Base-by-base conservation (phyloP, 2,329 filamentous ascomycete species). In the Diaporthe capsici region DNA sequence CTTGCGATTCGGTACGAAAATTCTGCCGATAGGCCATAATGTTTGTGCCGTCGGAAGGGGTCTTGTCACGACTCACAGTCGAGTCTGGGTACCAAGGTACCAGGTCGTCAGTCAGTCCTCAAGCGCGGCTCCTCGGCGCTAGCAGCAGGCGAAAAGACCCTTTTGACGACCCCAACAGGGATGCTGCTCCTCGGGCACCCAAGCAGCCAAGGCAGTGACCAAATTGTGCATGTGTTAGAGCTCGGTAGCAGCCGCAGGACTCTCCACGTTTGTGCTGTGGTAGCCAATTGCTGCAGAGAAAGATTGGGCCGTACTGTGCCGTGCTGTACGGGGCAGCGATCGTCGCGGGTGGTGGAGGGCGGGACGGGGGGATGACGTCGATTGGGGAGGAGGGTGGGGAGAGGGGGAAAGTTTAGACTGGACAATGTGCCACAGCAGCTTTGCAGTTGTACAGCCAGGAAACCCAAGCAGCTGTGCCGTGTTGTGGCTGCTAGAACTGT, bases 201-300 rank as follows among this genome's bases (percentile, higher is more conserved):
- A 39, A 65, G 55, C 47, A 44, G 25, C 58, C 58, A 65, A 53
- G 71, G 47, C 37, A 55, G 58, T 65, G 58, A 65, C 34, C 58
- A 65, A 65, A 65, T 73, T 28, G 47, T 65, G 71, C 71, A 73
- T 61, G 15, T 37, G 71, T 49, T 73, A 49, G 55, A 73, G 71
- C 71, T 73, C 71, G 71, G 71, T 63, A 73, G 71, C 47, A 73
- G 71, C 71, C 58, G 71, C 71, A 65, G 58, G 58, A 49, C 58
- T 65, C 71, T 39, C 71, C 71, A 73, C 71, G 71, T 57, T 63
- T 44, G 49, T 20, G 4, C 34, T 20, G 65, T 55, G 49, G 49
- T 42, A 34, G 65, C 47, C 47, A 68, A 53, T 53, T 68, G 65
- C 65, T 68, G 47, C 63, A 37, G 44, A 51, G 31, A 37, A 37